Evolutionary conservation across 306 rosid genomes (phyloP), one percentile per base, ranked within the genome.

Genomic region (Vigna hirtella): DNA sequence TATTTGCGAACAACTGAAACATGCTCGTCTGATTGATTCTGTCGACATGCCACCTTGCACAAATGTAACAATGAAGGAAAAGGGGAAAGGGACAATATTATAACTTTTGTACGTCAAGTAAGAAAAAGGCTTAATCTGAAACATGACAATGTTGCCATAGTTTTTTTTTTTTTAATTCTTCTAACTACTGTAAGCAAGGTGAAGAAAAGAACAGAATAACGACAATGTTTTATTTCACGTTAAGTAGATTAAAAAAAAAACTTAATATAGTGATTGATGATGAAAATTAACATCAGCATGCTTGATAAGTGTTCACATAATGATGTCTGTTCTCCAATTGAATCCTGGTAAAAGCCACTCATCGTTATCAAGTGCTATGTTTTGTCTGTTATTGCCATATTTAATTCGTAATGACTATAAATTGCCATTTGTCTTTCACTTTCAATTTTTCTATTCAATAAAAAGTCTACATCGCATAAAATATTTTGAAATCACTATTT

Each of bases 1-100:
- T 42, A 42, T 42, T 70, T 70, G 18, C 47, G 9, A 49, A 50
- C 62, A 72, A 53, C 47, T 28, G 59, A 12, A 59, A 47, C 15
- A 45, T 59, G 78, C 70, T 18, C 8, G 48, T 45, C 58, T 10
- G 32, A 61, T n/a, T 28, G 9, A 26, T 58, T 42, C 11, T 24
- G 48, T 58, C 7, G 13, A 42, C 24, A 30, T 30, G 72, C 52
- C 63, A 20, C 43, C 38, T 63, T 36, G 53, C 38, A 64, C 34
- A 63, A 13, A 61, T 75, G 26, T 63, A 18, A 4, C 18, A 17
- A 12, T 1, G 12, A 43, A 11, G 2, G 71, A 20, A 66, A 66
- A 66, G 10, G 50, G 10, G 3, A 17, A 66, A 20, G 53, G 9
- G 18, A 5, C 53, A 11, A 20, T 6, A 18, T 66, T 20, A 42